Evolutionary conservation across 2,329 filamentous ascomycete species (phyloP), one percentile per base, ranked within the genome.

Genomic region (Penicillium sp.): DNA sequence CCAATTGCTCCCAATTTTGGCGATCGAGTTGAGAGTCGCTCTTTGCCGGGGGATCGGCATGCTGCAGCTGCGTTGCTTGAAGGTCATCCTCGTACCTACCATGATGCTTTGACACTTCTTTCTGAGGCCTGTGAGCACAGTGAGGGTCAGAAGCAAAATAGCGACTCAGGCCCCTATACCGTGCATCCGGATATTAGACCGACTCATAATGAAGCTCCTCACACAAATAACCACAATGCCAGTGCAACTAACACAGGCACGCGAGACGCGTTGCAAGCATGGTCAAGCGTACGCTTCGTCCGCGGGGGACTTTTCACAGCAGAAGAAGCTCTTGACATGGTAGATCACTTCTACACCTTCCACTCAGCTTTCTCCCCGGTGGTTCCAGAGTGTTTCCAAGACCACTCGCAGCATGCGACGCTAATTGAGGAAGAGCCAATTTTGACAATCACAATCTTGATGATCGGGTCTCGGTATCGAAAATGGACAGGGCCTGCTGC

Each of bases 281-380:
- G 92, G 92, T 83, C 85, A 1, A 81, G 89, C 57, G 92, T 95
- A 71, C 86, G 90, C 43, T 96, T 96, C 70, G 91, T 96, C n/a
- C 85, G 90, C 49, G 90, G 90, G n/a, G 92, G 92, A 8, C 95
- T 91, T 91, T 92, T 96, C 71, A 94, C 90, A 0, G 87, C 90
- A 1, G 84, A 87, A 56, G 92, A 96, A 72, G 92, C 90, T 24
- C 90, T 96, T 65, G 85, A 86, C 44, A 96, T 95, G 66, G 88
- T 96, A 56, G 86, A 92, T 68, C 95, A 95, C 86, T 96, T 96
- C 75, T 95, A 95, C 76, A 85, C 86, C 61, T 90, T 89, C 63
- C 81, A 95, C 6, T 91, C 90, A 2, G 91, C 91, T 0, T 80
- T 96, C 67, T 96, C 92, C 1, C 91, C 92, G 1, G 92, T 96